Evolutionary conservation across 306 rosid species (phyloP).

Genomic region (Citrullus mucosospermus): DNA sequence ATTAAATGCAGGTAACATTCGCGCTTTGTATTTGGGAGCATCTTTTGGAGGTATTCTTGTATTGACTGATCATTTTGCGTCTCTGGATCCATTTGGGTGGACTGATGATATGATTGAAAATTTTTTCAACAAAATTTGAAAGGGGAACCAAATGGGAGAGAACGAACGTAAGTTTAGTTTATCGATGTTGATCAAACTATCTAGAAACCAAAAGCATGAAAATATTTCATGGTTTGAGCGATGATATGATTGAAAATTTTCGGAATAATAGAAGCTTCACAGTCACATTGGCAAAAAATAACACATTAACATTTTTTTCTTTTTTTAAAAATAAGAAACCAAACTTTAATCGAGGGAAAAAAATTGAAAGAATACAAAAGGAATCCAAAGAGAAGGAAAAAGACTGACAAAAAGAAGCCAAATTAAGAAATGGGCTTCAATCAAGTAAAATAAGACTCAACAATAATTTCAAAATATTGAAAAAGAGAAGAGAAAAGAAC

Average conservation of each 20-base stretch:
- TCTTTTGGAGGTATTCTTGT: conserved; percentile 21
- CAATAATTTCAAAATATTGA: too few species aligned
- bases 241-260: neutral
- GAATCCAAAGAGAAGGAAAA: too few species aligned
- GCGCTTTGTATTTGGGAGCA: conserved; percentile 18
- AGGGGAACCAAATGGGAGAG: neutral
- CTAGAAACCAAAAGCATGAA: neutral
- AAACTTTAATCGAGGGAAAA: too few species aligned
- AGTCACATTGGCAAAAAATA: neutral
- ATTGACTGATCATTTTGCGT: conserved; percentile 15
- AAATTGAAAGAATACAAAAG: too few species aligned
- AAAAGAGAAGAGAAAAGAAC: too few species aligned
- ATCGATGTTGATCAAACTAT: neutral
- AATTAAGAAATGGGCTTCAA: too few species aligned
- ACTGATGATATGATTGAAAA: neutral
- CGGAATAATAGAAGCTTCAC: neutral
- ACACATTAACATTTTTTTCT: neutral
- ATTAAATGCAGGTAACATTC: conserved; percentile 16
- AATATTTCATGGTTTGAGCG: neutral
- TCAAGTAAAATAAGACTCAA: too few species aligned
- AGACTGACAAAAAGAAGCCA: too few species aligned
- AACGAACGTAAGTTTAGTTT: neutral
- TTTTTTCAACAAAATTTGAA: neutral
- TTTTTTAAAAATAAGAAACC: too few species aligned
- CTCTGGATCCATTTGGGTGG: conserved; percentile 13